Conservation (phyloP, 73 alveolate species). For the Paramecium sexaurelia region DNA sequence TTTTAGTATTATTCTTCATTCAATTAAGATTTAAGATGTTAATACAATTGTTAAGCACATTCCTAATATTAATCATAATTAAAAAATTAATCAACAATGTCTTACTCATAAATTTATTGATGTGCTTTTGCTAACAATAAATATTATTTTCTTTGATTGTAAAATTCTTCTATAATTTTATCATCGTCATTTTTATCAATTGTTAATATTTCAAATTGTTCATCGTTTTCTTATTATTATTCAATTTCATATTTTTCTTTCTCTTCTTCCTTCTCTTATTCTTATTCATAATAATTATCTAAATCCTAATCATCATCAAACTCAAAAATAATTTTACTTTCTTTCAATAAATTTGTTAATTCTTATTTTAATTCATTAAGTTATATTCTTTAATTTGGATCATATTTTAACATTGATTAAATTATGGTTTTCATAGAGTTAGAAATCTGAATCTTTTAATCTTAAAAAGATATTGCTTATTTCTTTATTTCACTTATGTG, state of each 20-base stretch:
- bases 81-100: neutral
- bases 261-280: neutral
- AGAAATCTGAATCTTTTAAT: neutral
- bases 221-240: neutral
- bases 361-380: neutral
- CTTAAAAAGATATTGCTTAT: neutral
- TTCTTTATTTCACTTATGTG: neutral
- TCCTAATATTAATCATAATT: neutral
- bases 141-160: slow-evolving; percentile 3
- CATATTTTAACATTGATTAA: neutral
- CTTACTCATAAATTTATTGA: neutral
- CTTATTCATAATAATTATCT: neutral
- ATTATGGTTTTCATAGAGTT: neutral
- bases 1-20: neutral
- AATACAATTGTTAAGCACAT: neutral
- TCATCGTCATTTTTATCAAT: neutral
- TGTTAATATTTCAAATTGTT: neutral
- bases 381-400: neutral
- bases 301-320: neutral
- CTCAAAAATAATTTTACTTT: neutral
- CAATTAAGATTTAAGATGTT: neutral
- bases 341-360: neutral
- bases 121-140: neutral
- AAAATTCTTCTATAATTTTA: neutral
- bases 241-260: neutral